Base-by-base conservation (phyloP, 1,284 basidiomycete genomes). In the Mycosarcoma mackinlayi region DNA sequence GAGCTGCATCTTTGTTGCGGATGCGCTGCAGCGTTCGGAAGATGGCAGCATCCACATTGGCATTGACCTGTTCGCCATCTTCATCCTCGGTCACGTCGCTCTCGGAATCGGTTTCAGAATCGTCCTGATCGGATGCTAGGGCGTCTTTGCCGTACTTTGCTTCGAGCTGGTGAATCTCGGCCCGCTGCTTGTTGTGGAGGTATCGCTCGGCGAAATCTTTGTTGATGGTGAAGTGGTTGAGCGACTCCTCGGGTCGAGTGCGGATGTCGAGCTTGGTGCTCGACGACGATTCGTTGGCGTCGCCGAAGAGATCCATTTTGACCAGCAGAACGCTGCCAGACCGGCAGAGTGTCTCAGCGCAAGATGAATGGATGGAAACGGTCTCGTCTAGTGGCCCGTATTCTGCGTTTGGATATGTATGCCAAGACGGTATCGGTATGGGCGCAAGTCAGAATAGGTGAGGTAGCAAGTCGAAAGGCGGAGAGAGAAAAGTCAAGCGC, bases 41-140 rank as follows among this genome's bases (percentile, higher is more conserved):
- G 76, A 98, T 96, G 18, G 96, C 96, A 40, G 91, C 96, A 81
- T 98, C 95, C 42, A 98, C 88, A 0, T 91, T 90, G 2, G 94
- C 93, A 0, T 94, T 98, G 54, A 98, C 88, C 83, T 98, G 92
- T 73, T 93, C 93, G 13, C 94, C 96, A 62, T 96, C 92, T 80
- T 95, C 93, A 80, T 98, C 95, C 80, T 98, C 94, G 1, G 88
- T 89, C 78, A 92, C 91, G 45, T 89, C 90, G 37, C 83, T 81
- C 34, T 74, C 72, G 11, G 56, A 60, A 25, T 79, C 73, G 7
- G 63, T 60, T 7, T 64, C 69, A 18, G 47, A 49, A 11, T 49
- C 34, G 8, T 67, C 65, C 11, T 67, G 65, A 8, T 60, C 73
- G 31, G 58, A 69, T 21, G 37, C 52, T 8, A 61, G 53, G 14